Conservation (phyloP, 2,329 filamentous ascomycete species). For the Fusarium drepaniforme region DNA sequence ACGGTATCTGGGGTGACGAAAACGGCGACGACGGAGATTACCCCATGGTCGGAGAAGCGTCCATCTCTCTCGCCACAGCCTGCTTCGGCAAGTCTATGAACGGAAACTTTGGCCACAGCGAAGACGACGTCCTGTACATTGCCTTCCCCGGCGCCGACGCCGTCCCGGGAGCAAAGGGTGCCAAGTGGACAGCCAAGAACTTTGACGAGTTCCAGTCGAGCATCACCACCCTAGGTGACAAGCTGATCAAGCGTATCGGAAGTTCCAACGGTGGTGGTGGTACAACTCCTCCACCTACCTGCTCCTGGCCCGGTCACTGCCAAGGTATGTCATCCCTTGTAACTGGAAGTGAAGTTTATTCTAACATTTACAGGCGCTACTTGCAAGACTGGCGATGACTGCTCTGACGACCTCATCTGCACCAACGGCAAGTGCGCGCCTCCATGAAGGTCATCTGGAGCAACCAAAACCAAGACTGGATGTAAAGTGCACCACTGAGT, state of each 20-base stretch:
- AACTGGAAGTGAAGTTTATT: not conserved
- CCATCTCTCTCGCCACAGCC: constrained; percentile 67
- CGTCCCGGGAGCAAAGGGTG: constrained; percentile 65
- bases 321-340: constrained; percentile 12
- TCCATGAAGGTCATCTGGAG: constrained; percentile 3
- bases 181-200: constrained; percentile 65
- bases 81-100: constrained; percentile 67
- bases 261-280: not conserved
- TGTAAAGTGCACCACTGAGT: not conserved
- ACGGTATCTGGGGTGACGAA: constrained; percentile 72
- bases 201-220: constrained; percentile 65
- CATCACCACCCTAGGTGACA: constrained; percentile 63
- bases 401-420: constrained; percentile 41
- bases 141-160: constrained; percentile 69
- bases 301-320: constrained; percentile 35
- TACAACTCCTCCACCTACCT: constrained; percentile 13
- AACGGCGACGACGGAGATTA: constrained; percentile 65
- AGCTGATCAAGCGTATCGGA: constrained; percentile 56
- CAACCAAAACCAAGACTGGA: not conserved
- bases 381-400: constrained; percentile 39
- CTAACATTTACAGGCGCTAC: constrained; percentile 8
- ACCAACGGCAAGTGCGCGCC: constrained; percentile 34
- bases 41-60: constrained; percentile 67
- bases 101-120: constrained; percentile 67
- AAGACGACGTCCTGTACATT: constrained; percentile 71